These are phyloP conservation scores for Aspergillus uvarum DNA, from an alignment of 2,329 filamentous ascomycete genomes.

Conservation along the genomic window DNA sequence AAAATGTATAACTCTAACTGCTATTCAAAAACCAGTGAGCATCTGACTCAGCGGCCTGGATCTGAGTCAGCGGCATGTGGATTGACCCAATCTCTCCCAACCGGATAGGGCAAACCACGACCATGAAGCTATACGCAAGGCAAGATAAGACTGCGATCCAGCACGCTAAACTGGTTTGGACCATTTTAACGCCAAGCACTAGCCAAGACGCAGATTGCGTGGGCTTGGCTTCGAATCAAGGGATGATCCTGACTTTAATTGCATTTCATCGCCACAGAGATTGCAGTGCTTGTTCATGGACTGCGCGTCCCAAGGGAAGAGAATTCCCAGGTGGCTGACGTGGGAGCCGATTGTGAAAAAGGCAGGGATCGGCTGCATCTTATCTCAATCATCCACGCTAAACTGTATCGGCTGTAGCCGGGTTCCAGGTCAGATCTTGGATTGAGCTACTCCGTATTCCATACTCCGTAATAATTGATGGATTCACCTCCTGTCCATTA, in stretches of 20 bases:
- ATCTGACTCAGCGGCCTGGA: too few relatives aligned
- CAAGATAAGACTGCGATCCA: neutral
- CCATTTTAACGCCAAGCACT: neutral
- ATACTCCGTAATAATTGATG: neutral
- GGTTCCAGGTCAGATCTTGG: neutral
- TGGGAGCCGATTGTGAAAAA: neutral
- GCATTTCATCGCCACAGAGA: neutral
- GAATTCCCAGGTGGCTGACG: neutral
- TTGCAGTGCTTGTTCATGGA: neutral
- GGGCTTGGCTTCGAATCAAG: neutral
- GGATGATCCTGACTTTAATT: neutral
- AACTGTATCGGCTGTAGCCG: neutral
- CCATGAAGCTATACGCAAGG: neutral
- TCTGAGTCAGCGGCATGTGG: neutral
- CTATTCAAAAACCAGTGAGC: too few relatives aligned
- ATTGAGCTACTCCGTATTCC: too few relatives aligned
- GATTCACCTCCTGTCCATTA: neutral
- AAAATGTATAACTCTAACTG: too few relatives aligned
- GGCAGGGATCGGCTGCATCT: neutral
- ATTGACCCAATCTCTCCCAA: neutral
- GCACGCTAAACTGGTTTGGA: too few relatives aligned
- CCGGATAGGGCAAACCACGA: neutral
- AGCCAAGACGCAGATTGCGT: neutral
- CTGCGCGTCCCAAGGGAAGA: neutral
- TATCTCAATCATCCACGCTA: neutral